These are phyloP conservation scores for Alopecurus myosuroides DNA, from an alignment of 176 grass and related monocot genomes.

Conservation along the genomic window DNA sequence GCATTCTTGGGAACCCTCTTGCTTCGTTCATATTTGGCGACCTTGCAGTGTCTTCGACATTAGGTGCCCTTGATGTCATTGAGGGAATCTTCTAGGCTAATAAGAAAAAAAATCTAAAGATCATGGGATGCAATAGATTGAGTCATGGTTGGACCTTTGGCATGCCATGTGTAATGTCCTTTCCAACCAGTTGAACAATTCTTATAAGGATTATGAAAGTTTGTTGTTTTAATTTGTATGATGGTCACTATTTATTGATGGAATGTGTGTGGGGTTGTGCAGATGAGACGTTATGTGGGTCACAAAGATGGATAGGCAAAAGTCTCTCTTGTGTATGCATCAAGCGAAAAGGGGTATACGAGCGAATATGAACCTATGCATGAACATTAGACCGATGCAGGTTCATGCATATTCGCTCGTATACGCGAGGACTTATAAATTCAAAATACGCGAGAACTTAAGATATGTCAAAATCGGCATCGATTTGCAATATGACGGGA, in stretches of 20 bases:
- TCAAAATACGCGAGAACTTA: too few species aligned
- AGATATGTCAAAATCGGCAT: too few species aligned
- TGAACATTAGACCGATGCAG: slow-evolving; percentile 87
- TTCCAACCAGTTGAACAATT: too few species aligned
- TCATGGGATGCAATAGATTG: too few species aligned
- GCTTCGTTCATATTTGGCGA: not conserved
- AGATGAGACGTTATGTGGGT: slow-evolving; percentile 91
- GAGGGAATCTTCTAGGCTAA: too few species aligned
- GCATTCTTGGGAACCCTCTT: not conserved
- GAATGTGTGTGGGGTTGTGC: slow-evolving; percentile 17
- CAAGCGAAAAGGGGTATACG: slow-evolving; percentile 77
- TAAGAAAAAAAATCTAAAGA: too few species aligned
- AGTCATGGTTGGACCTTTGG: too few species aligned
- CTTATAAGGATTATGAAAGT: not conserved
- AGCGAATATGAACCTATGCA: slow-evolving; percentile 82
- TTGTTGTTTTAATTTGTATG: not conserved
- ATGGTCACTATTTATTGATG: not conserved
- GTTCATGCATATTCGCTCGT: too few species aligned
- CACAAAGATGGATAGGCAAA: slow-evolving; percentile 98
- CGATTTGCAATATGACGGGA: too few species aligned
- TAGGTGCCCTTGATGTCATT: too few species aligned
- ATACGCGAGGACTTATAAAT: too few species aligned
- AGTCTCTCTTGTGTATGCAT: slow-evolving; percentile 91
- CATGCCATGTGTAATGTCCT: too few species aligned
- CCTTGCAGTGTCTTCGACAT: not conserved